Base-by-base conservation (phyloP, 805 yeast species). In the Komagataella pseudopastoris region DNA sequence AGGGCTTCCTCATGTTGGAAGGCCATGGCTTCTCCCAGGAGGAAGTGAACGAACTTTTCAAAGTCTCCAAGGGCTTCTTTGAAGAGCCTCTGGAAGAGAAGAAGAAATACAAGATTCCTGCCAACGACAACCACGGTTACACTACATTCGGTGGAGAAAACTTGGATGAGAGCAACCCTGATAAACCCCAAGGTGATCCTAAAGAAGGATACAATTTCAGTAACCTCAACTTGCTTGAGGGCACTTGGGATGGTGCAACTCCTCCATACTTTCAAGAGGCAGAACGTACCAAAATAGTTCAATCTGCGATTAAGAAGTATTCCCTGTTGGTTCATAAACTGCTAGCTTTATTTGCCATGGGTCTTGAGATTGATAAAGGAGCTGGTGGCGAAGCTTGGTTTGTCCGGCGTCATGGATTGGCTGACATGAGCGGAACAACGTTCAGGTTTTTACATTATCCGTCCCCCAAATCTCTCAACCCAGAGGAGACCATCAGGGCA, bases 401-500 rank as follows among this genome's bases (percentile, higher is more conserved):
- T 62, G 66, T 73, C 22, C 65, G 72, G 6, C 72, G 81, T 55
- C 84, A 81, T 59, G 66, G 69, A 36, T 71, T 80, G 0, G 64
- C 65, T 16, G 68, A 73, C 51, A 61, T 63, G 7, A 77, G 84
- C 18, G 85, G 85, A n/a, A 70, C 87, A 3, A 76, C 85, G 0
- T 71, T 85, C 59, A 68, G 91, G 59, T 69, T 85, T 56, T 66
- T 85, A 48, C 85, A 80, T 59, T 85, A 85, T 59, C 89, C 89
- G 0, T 71, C 79, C 6, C 77, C 74, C 51, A 70, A 71, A 51
- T 57, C 64, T 1, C 58, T 64, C 50, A 71, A 66, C 50, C 75
- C 80, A 2, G 78, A 77, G 53, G 71, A 76, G 12, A 70, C 68
- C 6, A 73, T 81, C 50, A 69, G 89, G 51, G 90, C 90, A 3